Percentiles rank a stretch among this genome's conserved stretches.
Conservation (phyloP, 768 basidiomycete genomes). For the Auriscalpium orientale region DNA sequence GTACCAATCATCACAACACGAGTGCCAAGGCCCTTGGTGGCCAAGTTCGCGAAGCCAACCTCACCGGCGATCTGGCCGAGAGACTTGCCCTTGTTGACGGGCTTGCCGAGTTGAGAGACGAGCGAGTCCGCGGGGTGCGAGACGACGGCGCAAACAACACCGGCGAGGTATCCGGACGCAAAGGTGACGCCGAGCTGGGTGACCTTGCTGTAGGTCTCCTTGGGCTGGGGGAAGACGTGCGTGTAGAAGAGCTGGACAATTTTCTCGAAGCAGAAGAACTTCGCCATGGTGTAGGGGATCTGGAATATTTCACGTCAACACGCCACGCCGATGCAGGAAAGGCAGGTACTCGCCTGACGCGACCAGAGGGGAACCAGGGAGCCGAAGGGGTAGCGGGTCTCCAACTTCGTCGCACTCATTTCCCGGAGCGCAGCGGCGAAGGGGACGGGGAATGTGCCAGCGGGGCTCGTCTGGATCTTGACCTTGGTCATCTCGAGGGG, state of each 20-base stretch:
- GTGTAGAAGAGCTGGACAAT: slow-evolving; percentile 84
- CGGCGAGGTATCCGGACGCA: slow-evolving; percentile 87
- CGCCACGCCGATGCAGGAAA: not conserved
- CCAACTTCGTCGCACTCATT: slow-evolving; percentile 58
- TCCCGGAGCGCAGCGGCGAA: slow-evolving; percentile 66
- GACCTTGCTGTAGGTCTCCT: slow-evolving; percentile 68
- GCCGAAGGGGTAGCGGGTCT: slow-evolving; percentile 81
- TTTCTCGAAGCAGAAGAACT: slow-evolving; percentile 95
- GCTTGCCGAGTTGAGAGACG: slow-evolving; percentile 91
- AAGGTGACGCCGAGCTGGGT: slow-evolving; percentile 89
- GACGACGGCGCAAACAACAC: slow-evolving; percentile 92
- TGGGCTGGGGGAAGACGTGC: slow-evolving; percentile 74
- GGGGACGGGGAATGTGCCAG: slow-evolving; percentile 69
- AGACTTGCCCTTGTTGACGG: slow-evolving; percentile 74
- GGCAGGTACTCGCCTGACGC: slow-evolving; percentile 50
- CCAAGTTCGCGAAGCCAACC: slow-evolving; percentile 53
- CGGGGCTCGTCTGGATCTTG: slow-evolving; percentile 76
- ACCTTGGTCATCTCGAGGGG: slow-evolving; percentile 92
- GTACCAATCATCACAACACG: slow-evolving; percentile 73
- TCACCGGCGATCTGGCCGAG: slow-evolving; percentile 65
- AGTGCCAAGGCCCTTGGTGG: slow-evolving; percentile 83
- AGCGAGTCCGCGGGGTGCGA: slow-evolving; percentile 95
- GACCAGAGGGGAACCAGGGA: slow-evolving; percentile 84
- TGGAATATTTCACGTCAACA: slow-evolving; percentile 25
- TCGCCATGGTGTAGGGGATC: slow-evolving; percentile 99